Evolutionary conservation across 768 basidiomycete genomes (phyloP), one percentile per base, ranked within the genome.

Genomic region (Hemileccinum rubropunctum): DNA sequence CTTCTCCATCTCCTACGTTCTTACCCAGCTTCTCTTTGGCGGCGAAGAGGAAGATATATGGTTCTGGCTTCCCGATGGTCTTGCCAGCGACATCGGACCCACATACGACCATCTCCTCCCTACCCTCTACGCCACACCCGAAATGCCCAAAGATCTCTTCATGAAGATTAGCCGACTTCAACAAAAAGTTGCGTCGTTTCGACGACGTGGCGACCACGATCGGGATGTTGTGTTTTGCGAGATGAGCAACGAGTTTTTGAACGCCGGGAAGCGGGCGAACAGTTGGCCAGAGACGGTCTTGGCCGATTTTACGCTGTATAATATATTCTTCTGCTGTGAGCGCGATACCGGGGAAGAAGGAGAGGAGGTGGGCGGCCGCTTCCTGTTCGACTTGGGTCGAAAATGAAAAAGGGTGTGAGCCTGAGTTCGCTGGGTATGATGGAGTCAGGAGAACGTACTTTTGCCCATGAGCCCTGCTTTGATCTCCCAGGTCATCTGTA

Each of bases 401-500:
- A 23, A 23, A 23, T 23, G n/a, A n/a, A n/a, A n/a, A 14, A 13
- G 12, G 13, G 20, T 4, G 14, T 6, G 15, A 2, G n/a, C 40
- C 20, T 33, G 23, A 36, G 11, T 15, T 9, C 5, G 18, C 8
- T 13, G n/a, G 12, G 40, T 23, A 32, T 11, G 35, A 28, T n/a
- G 15, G 21, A 26, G 34, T 21, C 28, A 37, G 23, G 39, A 20
- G 26, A 42, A 18, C 75, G 47, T 42, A 89, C 90, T 80, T 74
- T 86, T 88, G 47, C 91, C 91, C 91, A 92, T 93, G 50, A 87
- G 79, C 0, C 85, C 87, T n/a, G 87, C 83, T 62, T 92, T 91
- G 50, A 92, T 89, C 49, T 88, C 84, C 89, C 89, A 91, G 3
- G 87, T 88, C 85, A 93, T 88, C 54, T 79, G 70, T 53, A 82